Evolutionary conservation across 2,329 filamentous ascomycete species (phyloP).

Genomic region (Fusarium armeniacum): DNA sequence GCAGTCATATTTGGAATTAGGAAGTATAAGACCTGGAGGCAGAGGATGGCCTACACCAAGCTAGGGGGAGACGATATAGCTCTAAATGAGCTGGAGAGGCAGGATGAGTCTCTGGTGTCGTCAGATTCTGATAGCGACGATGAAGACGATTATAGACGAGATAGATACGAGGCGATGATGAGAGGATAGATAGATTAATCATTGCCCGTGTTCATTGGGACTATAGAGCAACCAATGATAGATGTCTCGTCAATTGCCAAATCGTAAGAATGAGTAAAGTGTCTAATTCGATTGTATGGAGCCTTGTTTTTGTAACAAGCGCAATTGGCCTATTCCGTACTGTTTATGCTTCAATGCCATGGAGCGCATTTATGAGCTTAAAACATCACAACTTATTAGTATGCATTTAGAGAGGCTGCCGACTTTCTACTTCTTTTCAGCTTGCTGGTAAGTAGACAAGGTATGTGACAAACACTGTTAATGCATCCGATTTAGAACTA

Average conservation of each 20-base stretch:
- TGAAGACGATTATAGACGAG: conserved; percentile 4
- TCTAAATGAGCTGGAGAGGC: conserved; percentile 56
- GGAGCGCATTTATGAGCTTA: too few relatives aligned
- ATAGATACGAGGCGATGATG: conserved; percentile 11
- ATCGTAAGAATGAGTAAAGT: too few relatives aligned
- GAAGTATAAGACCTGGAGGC: conserved; percentile 20
- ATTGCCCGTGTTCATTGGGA: neutral
- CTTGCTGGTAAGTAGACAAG: neutral
- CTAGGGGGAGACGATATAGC: conserved; percentile 46
- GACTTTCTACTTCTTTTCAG: neutral
- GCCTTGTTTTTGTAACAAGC: too few relatives aligned
- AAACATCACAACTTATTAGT: too few relatives aligned
- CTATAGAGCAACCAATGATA: too few relatives aligned
- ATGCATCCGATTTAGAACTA: neutral
- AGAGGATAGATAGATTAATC: conserved; percentile 1
- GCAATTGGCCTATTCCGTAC: too few relatives aligned
- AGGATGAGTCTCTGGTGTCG: conserved; percentile 41
- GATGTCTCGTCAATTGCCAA: too few relatives aligned
- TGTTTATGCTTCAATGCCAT: too few relatives aligned
- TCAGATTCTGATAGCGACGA: conserved; percentile 36
- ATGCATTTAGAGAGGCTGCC: too few relatives aligned
- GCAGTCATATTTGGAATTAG: conserved; percentile 25
- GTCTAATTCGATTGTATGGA: too few relatives aligned
- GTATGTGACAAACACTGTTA: neutral
- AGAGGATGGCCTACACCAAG: conserved; percentile 36